Evolutionary conservation across 2,329 filamentous ascomycete species (phyloP), one percentile per base, ranked within the genome.

Genomic region (Penicillium sp.): DNA sequence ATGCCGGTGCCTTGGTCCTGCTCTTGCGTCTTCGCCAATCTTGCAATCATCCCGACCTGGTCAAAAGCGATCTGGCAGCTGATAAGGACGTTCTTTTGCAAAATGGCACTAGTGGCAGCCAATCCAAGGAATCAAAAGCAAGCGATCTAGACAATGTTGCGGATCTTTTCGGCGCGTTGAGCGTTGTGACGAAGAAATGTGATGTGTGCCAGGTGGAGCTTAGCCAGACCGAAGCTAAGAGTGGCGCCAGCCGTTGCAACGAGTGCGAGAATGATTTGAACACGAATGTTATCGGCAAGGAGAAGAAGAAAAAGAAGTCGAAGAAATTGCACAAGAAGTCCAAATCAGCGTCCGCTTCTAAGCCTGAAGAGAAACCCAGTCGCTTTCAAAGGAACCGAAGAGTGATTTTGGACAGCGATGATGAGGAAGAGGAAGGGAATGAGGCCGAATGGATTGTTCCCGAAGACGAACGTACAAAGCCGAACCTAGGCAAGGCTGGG

Each of bases 1-100:
- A 96, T 59, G 90, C 93, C 41, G 93, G 88, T 54, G 92, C 92
- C 12, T 78, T 98, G 57, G 89, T 95, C 9, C 70, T 98, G 44
- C 76, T 98, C n/a, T 70, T 98, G 39, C 82, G 92, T 26, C 72
- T 98, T 43, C 77, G 92, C 42, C 92, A 98, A 62, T 85, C 88
- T 13, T 98, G 92, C 64, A 95, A 98, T 57, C 92, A 98, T 60
- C 88, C 89, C 0, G 82, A 87, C 49, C 73, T 98, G 30, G 83
- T 95, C 9, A 85, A 86, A 48, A 82, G 82, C 47, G 90, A 93
- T 56, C 72, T 95, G 40, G 82, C 82, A 38, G 85, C 85, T 48
- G 92, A 98, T 60, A 87, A 83, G 53, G 92, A 96, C 55, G 85
- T 86, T 2, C 68, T 95, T 38, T 75, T 80, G 1, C 82, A 80